Evolutionary conservation across 768 basidiomycete species (phyloP), one percentile per base, ranked within the genome.

Genomic region (Russula earlei): DNA sequence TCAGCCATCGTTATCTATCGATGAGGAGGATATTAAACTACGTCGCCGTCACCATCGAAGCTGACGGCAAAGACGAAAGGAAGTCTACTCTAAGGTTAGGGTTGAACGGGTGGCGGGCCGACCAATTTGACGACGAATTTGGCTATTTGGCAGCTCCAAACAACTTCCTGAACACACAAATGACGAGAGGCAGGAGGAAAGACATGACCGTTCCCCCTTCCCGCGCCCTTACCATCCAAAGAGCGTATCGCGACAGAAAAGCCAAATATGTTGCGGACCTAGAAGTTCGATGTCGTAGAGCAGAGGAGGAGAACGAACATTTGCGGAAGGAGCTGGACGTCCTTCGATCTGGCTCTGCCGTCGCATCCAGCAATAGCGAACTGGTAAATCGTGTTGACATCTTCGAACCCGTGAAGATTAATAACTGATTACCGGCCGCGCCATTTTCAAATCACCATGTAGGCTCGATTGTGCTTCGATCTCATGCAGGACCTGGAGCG

Each of bases 161-260:
- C 5, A 36, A 20, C 17, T 5, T 22, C 9, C 5, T 5, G 27
- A 12, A 14, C 15, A 27, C 15, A 29, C 50, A 36, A 24, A 62
- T 62, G 61, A 44, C 55, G 20, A 41, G 61, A 52, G 61, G 61
- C 38, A 41, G 61, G 22, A 44, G 40, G 52, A 62, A 62, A 37
- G 61, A 62, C 27, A 42, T 19, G 10, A 61, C 61, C 4, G 29
- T 57, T 22, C 53, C 50, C 8, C 61, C 45, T 19, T 56, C 61
- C n/a, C 59, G 59, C 19, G 12, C 59, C 17, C 49, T 62, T 20
- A 27, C 22, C 34, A 15, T 61, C 14, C 61, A 62, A 36, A 44
- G 61, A 20, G 55, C 59, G 5, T 62, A 61, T 43, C 61, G 61
- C 42, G 61, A 62, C 27, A 25, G 59, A 33, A 56, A 54, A 29